These are phyloP conservation scores for Chytriomyces confervae DNA, from an alignment of 192 early-diverging fungal species.

Conservation along the genomic window DNA sequence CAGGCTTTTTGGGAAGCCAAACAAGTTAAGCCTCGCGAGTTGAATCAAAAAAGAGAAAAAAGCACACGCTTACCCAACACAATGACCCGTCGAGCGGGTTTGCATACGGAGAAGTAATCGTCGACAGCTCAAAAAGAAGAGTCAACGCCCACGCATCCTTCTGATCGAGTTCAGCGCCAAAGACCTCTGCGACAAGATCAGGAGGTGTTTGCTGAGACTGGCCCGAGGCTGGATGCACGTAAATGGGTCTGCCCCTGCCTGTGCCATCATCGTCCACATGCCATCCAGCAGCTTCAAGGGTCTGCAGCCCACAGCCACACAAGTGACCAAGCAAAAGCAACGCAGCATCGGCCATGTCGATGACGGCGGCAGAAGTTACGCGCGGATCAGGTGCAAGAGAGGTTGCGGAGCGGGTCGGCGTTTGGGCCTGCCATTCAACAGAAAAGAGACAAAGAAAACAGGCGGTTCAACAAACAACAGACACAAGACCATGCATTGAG, in stretches of 20 bases:
- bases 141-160: conserved; percentile 33
- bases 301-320: conserved; percentile 14
- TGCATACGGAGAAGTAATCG: conserved; percentile 31
- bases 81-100: conserved; percentile 36
- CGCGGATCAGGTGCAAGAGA: conserved; percentile 30
- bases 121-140: conserved; percentile 39
- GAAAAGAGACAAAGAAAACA: too few relatives aligned
- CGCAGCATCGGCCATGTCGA: conserved; percentile 38
- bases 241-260: conserved; percentile 32
- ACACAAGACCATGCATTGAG: too few relatives aligned
- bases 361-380: conserved; percentile 18
- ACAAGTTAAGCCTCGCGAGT: conserved; percentile 1
- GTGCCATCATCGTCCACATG: conserved; percentile 42
- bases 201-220: conserved; percentile 33
- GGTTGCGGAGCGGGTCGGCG: conserved; percentile 11
- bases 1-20: conserved; percentile 19
- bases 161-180: conserved; percentile 4
- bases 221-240: conserved; percentile 32
- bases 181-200: conserved; percentile 7
- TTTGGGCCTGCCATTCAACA: conserved; percentile 5
- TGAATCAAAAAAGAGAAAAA: not conserved
- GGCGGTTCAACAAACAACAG: too few relatives aligned
- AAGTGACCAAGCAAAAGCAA: conserved; percentile 24
- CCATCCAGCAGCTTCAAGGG: conserved; percentile 26
- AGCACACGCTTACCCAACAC: conserved; percentile 19